phyloP scores from a whole-genome alignment of 352 stramenopile genomes.

The Phytophthora ohioensis region DNA sequence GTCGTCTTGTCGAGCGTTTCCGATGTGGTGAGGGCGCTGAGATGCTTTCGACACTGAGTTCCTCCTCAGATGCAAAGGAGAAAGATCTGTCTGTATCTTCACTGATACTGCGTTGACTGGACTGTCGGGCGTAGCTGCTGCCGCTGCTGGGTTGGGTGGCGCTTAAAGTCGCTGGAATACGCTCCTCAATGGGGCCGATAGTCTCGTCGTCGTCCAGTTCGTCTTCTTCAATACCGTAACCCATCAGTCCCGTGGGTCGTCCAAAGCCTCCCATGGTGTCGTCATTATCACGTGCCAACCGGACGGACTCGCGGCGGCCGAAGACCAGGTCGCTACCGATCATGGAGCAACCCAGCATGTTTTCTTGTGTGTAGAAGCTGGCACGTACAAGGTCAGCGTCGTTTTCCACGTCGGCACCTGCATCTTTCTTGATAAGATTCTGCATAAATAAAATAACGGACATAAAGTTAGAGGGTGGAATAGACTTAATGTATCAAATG shows the following conservation, averaged over 20 bases:
- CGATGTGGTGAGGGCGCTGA: conserved; percentile 36
- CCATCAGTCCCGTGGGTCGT: conserved; percentile 41
- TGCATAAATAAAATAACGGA: conserved; percentile 34
- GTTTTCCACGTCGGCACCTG: conserved; percentile 32
- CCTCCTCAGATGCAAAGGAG: conserved; percentile 68
- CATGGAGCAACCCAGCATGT: conserved; percentile 40
- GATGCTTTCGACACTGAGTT: conserved; percentile 46
- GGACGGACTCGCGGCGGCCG: conserved; percentile 41
- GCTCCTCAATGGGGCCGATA: conserved; percentile 37
- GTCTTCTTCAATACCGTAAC: conserved; percentile 46
- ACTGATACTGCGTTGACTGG: conserved; percentile 53
- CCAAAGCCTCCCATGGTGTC: conserved; percentile 35
- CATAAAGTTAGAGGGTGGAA: conserved; percentile 11
- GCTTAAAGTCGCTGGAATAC: conserved; percentile 29
- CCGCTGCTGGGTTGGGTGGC: conserved; percentile 22
- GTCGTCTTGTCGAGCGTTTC: conserved; percentile 39
- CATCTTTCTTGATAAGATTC: conserved; percentile 58
- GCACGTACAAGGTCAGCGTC: conserved; percentile 51
- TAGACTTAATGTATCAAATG: neutral
- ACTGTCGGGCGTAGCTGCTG: conserved; percentile 43
- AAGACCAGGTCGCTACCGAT: conserved; percentile 62
- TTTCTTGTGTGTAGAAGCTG: conserved; percentile 57
- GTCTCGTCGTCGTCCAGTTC: conserved; percentile 46
- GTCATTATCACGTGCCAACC: conserved; percentile 11
- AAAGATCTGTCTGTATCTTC: conserved; percentile 77